Base-by-base conservation (phyloP, 768 basidiomycete species). In the Grammothele lineata region DNA sequence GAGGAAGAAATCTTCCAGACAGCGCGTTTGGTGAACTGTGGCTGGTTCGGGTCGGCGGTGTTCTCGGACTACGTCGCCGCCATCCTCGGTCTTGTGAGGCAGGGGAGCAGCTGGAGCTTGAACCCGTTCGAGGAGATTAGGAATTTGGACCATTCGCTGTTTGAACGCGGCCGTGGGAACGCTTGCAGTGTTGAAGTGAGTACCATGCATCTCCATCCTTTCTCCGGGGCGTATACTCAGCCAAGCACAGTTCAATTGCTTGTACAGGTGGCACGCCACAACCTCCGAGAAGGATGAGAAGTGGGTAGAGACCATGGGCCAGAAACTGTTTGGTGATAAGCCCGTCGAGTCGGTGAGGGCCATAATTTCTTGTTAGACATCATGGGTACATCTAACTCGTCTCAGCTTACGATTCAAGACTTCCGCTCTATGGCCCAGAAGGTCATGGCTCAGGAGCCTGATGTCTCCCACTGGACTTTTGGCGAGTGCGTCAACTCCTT, bases 201-300 rank as follows among this genome's bases (percentile, higher is more conserved):
- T n/a, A 30, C 66, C 59, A n/a, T 19, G 9, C 8, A 9, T 36
- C 17, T 17, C 18, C 15, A 36, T 14, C 12, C 18, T 36, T 36
- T 6, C 35, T 36, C 30, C 30, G 9, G 35, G 35, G 9, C 6
- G n/a, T 19, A 36, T n/a, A 36, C 9, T 17, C 17, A 14, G 7
- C 14, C 27, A 30, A 30, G 7, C 27, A 9, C 32, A 87, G 84
- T 92, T 92, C 70, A 92, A 92, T 57, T 85, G 85, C 56, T 66
- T 92, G 45, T 92, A 92, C 64, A 78, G 86, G 73, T 80, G 90
- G 90, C 90, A 92, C 37, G 83, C 90, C 1, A 90, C 89, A 0
- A 87, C 85, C 0, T 88, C 85, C 36, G 56, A 59, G 14, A 72
- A 75, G 43, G 89, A 91, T 43, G 89, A 87, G 59, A 64, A 80